Base-by-base conservation (phyloP, 495 filamentous ascomycete genomes). In the Aspergillus affinis region DNA sequence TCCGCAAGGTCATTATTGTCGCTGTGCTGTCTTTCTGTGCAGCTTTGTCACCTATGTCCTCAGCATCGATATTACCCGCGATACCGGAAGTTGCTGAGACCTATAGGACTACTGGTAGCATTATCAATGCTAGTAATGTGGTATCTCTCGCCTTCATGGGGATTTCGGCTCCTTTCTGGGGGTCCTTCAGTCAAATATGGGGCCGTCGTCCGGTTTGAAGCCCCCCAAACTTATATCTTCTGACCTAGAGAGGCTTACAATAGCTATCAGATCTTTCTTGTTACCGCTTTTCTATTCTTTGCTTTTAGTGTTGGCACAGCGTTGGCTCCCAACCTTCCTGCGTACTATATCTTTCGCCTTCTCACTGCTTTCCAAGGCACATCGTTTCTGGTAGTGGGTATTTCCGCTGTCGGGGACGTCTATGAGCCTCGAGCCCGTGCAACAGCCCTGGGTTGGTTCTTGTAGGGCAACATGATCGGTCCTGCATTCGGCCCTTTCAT, bases 311-410 rank as follows among this genome's bases (percentile, higher is more conserved):
- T 89, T 55, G 88, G 85, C 32, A 89, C 86, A 5, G 86, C 88
- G 0, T 72, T 90, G 4, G 75, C 87, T 15, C 87, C 88, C 9
- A 88, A 88, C 64, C 75, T 90, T 7, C 80, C 79, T 0, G 73
- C 83, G 4, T 90, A 88, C 70, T 90, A 86, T 60, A 76, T 90
- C 27, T 90, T 91, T 68, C 83, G 88, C 0, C 75, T 86, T 52
- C 73, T 90, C 27, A 88, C 86, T 8, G 88, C 87, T 1, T 89
- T 88, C 60, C 84, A 89, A 74, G 88, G 88, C 19, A 91, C 88
- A 0, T 82, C 84, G 0, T 30, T 45, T 20, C n/a, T 8, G 21
- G 48, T 15, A 13, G 30, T 48, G 6, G 36, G 36, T 41, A 17
- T 20, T 23, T 21, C 19, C 10, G 20, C 21, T 46, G 10, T 23